phyloP scores from a whole-genome alignment of 2,329 filamentous ascomycete genomes.

The Dactylellina cionopaga region DNA sequence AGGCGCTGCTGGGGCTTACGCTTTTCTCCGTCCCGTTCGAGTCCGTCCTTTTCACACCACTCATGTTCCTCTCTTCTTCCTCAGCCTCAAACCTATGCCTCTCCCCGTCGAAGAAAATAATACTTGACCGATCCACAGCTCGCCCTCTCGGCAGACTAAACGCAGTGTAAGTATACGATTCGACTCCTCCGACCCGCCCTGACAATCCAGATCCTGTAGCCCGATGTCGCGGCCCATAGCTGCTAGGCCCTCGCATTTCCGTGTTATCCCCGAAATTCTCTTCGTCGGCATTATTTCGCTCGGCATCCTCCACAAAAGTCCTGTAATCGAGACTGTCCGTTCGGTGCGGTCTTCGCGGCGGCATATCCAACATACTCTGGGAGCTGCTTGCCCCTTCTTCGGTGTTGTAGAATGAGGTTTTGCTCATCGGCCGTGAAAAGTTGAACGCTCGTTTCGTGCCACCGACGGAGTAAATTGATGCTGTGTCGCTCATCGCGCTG shows the following conservation, averaged over 20 bases:
- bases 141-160: conserved; percentile 40
- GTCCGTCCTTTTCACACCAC: conserved; percentile 2
- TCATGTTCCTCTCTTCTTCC: not conserved
- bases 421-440: conserved; percentile 88
- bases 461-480: conserved; percentile 78
- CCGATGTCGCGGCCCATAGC: conserved; percentile 34
- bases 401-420: conserved; percentile 71
- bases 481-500: conserved; percentile 76
- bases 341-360: conserved; percentile 5
- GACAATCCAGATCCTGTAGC: conserved; percentile 42
- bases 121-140: conserved; percentile 37
- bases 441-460: conserved; percentile 78
- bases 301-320: conserved; percentile 40
- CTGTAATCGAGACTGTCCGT: conserved; percentile 43
- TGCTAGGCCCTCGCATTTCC: conserved; percentile 35
- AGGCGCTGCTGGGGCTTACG: conserved; percentile 16
- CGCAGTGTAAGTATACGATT: conserved; percentile 45
- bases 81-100: conserved; percentile 30
- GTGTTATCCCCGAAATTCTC: conserved; percentile 41
- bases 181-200: conserved; percentile 29
- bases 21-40: conserved; percentile 19
- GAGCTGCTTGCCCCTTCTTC: conserved; percentile 74
- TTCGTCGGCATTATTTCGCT: conserved; percentile 15
- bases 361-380: conserved; percentile 73
- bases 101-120: conserved; percentile 47